Base-by-base conservation (phyloP, 495 filamentous ascomycete genomes). In the Aspergillus olivimuriae region DNA sequence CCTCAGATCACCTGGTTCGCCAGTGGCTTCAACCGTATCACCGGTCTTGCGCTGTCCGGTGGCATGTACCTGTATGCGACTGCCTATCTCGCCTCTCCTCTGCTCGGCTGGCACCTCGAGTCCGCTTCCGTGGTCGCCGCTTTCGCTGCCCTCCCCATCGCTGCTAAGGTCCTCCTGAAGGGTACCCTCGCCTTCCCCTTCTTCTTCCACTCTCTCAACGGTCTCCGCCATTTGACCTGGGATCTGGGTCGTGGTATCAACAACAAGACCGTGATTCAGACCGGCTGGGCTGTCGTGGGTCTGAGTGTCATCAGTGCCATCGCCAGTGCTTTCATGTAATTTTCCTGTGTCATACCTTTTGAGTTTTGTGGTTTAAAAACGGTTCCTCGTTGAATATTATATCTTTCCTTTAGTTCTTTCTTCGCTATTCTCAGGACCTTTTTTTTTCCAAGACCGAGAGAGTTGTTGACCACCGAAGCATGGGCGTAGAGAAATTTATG, bases 201-300 rank as follows among this genome's bases (percentile, higher is more conserved):
- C 65, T 80, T 81, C 24, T 97, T 81, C 71, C 94, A 99, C 68
- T 64, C 63, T 47, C 60, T 89, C 52, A 96, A 94, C 69, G 92
- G 94, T 18, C 43, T 94, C n/a, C 80, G 89, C 57, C 92, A 97
- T 75, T 73, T 99, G 67, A 50, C 75, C 22, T 95, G 87, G 84
- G 92, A 99, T 75, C 62, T 81, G 39, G 84, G 83, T 28, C 62
- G 68, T 41, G 75, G 76, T 31, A 80, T 94, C 44, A 72, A 62
- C 52, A 86, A 90, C 62, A 69, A 74, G 55, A 66, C 72, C 50
- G 87, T 97, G 46, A 76, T 84, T 50, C 73, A 74, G 66, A 81
- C 76, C 2, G 91, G 89, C 43, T 92, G 83, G 77, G 64, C 74
- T 24, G 77, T 89, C 17, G 73, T 94, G 52, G 87, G 79, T 8